Conservation (phyloP, 2,329 filamentous ascomycete genomes). For the Hymenoscyphus scutula region DNA sequence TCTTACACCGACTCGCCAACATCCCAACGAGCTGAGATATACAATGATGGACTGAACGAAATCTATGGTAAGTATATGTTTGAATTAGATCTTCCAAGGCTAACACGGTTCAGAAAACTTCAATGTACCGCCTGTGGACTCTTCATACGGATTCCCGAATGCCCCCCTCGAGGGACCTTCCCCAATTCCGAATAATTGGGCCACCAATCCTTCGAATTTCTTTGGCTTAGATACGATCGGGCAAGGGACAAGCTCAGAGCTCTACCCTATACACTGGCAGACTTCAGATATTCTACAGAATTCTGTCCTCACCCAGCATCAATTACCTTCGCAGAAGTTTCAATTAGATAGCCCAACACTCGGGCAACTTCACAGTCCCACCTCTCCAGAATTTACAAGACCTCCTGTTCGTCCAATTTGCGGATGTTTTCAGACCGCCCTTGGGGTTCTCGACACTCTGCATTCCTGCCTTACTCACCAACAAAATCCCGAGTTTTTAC, state of each 20-base stretch:
- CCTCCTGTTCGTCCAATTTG: background rate
- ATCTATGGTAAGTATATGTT: constrained; percentile 1
- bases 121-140: constrained; percentile 1
- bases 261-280: constrained; percentile 5
- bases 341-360: background rate
- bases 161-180: background rate
- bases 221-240: constrained; percentile 1
- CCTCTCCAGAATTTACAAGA: constrained; percentile 7
- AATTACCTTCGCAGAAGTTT: constrained; percentile 1
- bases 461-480: background rate
- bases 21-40: constrained; percentile 6
- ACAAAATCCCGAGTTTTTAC: background rate
- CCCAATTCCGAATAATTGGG: background rate
- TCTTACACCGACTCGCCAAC: constrained; percentile 9
- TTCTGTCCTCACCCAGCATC: background rate
- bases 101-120: constrained; percentile 1
- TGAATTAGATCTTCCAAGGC: background rate
- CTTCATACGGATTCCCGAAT: constrained; percentile 2
- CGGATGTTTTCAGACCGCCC: constrained; percentile 8
- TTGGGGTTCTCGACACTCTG: background rate
- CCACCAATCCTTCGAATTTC: background rate
- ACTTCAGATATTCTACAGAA: constrained; percentile 1
- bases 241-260: background rate
- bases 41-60: constrained; percentile 7
- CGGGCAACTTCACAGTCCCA: constrained; percentile 5